Evolutionary conservation across 805 yeast species (phyloP).

Genomic region (Geotrichum ghanense): DNA sequence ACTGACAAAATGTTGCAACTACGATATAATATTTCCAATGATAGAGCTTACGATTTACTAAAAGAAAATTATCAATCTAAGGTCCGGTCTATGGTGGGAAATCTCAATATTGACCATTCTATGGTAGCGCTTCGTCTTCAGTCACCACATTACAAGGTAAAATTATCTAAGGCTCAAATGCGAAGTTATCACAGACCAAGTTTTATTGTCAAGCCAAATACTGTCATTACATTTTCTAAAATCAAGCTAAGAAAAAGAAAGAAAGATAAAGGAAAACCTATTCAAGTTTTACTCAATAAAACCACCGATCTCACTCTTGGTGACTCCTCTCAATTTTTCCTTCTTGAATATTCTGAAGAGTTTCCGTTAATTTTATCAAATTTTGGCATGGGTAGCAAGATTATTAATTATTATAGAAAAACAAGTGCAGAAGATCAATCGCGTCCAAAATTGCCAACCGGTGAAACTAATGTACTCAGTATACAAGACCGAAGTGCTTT

Average conservation of each 20-base stretch:
- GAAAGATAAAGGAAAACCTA: slow-evolving; percentile 76
- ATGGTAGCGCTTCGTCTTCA: slow-evolving; percentile 79
- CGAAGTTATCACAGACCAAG: slow-evolving; percentile 73
- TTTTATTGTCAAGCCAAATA: slow-evolving; percentile 67
- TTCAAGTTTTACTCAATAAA: slow-evolving; percentile 57
- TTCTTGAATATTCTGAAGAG: slow-evolving; percentile 87
- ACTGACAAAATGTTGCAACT: slow-evolving; percentile 42
- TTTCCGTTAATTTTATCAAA: slow-evolving; percentile 70
- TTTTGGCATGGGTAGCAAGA: slow-evolving; percentile 91
- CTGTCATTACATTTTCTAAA: slow-evolving; percentile 63
- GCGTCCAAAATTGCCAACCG: slow-evolving; percentile 79
- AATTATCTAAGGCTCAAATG: slow-evolving; percentile 50
- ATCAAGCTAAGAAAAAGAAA: slow-evolving; percentile 72
- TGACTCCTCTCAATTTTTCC: slow-evolving; percentile 66
- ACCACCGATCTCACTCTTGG: slow-evolving; percentile 73
- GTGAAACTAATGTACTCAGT: slow-evolving; percentile 94
- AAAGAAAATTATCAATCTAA: slow-evolving; percentile 82
- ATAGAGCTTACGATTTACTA: slow-evolving; percentile 68
- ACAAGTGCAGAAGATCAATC: slow-evolving; percentile 66
- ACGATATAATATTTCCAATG: slow-evolving; percentile 81
- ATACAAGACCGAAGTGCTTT: slow-evolving; percentile 93
- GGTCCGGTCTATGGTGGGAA: slow-evolving; percentile 86
- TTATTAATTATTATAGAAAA: slow-evolving; percentile 88
- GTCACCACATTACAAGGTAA: slow-evolving; percentile 82
- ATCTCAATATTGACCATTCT: slow-evolving; percentile 82